Base-by-base conservation (phyloP, 148 eudicot species). In the Vaccinium darrowii region DNA sequence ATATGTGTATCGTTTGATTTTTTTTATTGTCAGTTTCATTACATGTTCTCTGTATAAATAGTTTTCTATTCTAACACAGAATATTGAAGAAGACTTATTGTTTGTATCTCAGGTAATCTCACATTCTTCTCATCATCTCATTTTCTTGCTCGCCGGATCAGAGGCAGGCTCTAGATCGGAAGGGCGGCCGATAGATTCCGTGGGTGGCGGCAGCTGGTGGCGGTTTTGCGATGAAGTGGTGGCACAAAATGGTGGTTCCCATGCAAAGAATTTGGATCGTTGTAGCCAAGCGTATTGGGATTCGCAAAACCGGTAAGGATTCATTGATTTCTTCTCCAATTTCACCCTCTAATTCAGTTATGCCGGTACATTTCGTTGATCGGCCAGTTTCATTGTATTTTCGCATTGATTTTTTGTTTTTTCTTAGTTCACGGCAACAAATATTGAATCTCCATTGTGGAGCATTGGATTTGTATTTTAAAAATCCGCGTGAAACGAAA, bases 251-350 rank as follows among this genome's bases (percentile, higher is more conserved):
- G 88, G 52, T 75, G 50, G n/a, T 49, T 81, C 87, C 87, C 12
- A 47, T 86, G 76, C 86, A 74, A 57, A 88, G 57, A 75, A 79
- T 82, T 82, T 88, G 90, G 87, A 58, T 49, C 47, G 54, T 71
- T 57, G 84, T 88, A 15, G 36, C 86, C 27, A 80, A 82, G 62
- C 87, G 90, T 69, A 23, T 86, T 52, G 81, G 85, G 43, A 56
- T 86, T 78, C 90, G 90, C 30, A 88, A 88, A 78, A 86, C 81
- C 5, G 90, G 90, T 86, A 51, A 23, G 58, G n/a, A 39, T 51
- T 51, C 76, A 16, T 54, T 15, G 8, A 21, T 23, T 39, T 16
- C 36, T 18, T 63, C 50, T 62, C 27, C 39, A 15, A 10, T 52
- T 65, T 71, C 6, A 11, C 30, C 54, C 11, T 58, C 23, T 47